Evolutionary conservation across 306 rosid genomes (phyloP).

Genomic region (Prosopis cineraria): DNA sequence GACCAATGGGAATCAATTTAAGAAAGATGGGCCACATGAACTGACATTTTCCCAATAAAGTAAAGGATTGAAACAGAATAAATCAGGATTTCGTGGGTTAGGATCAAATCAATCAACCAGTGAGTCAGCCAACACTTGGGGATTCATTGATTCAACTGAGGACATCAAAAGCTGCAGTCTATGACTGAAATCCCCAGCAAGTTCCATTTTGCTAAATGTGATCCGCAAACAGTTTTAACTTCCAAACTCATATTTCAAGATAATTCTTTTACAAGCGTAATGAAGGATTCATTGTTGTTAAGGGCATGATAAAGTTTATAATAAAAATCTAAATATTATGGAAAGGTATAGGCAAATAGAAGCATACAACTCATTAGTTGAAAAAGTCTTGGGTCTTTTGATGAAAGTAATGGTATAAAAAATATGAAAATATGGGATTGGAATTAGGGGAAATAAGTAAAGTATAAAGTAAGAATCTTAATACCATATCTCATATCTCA

Average conservation of each 20-base stretch:
- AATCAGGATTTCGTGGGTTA: background rate
- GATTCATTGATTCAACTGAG: background rate
- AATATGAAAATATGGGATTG: background rate
- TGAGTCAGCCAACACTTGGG: background rate
- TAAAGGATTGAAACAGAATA: conserved; percentile 4
- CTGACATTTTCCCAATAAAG: background rate
- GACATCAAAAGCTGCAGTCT: background rate
- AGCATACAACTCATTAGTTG: background rate
- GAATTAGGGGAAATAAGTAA: background rate
- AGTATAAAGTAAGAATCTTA: background rate
- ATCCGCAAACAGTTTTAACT: background rate
- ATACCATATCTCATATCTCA: background rate
- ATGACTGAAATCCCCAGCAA: background rate
- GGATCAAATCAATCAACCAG: background rate
- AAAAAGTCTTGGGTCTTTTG: background rate
- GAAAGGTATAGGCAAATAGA: background rate
- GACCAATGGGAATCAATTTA: background rate
- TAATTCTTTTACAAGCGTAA: background rate
- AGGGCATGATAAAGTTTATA: background rate
- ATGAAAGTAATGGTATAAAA: background rate
- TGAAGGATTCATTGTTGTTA: background rate
- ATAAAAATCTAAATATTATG: background rate
- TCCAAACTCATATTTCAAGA: conserved; percentile 19
- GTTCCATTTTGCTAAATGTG: background rate
- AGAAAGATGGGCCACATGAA: background rate